Evolutionary conservation across 2,329 filamentous ascomycete genomes (phyloP).

Genomic region (Ophiostoma ips): DNA sequence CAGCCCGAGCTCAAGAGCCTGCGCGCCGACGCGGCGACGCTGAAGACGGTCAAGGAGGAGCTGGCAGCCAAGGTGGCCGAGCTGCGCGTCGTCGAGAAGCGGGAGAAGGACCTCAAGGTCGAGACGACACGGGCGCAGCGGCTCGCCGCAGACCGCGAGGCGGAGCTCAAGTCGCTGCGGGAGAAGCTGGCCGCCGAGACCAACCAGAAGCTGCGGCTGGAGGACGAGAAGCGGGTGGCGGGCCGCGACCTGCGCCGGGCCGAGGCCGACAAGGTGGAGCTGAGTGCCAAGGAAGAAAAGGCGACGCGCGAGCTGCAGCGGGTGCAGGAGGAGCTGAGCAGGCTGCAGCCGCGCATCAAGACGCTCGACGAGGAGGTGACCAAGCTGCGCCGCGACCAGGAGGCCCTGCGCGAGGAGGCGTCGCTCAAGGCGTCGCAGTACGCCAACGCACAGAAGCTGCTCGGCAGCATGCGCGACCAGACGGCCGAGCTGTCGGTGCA

Average conservation of each 20-base stretch:
- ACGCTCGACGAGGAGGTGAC: conserved; percentile 62
- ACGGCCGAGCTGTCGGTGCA: conserved; percentile 77
- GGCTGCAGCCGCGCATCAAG: conserved; percentile 44
- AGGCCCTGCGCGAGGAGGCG: conserved; percentile 60
- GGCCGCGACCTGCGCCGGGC: conserved; percentile 65
- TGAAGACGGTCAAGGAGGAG: conserved; percentile 66
- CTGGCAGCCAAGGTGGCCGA: conserved; percentile 45
- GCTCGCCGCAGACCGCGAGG: conserved; percentile 57
- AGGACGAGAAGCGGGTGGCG: conserved; percentile 62
- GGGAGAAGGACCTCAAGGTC: conserved; percentile 65
- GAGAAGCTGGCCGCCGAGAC: conserved; percentile 68
- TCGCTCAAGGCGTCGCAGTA: conserved; percentile 79
- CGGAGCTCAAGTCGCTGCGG: conserved; percentile 62
- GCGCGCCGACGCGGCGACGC: conserved; percentile 58
- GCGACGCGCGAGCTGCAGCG: conserved; percentile 54
- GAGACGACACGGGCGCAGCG: conserved; percentile 60
- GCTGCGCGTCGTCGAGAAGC: conserved; percentile 62
- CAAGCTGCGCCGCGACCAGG: conserved; percentile 54
- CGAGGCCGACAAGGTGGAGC: conserved; percentile 67
- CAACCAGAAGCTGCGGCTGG: conserved; percentile 54
- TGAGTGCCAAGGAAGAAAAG: conserved; percentile 60
- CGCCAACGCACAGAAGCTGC: conserved; percentile 66
- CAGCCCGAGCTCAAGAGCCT: conserved; percentile 75
- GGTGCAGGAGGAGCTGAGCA: conserved; percentile 58
- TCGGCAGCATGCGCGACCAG: conserved; percentile 89